A percentile compares a stretch with the other conserved stretches of the same genome.
These are phyloP conservation scores for Fallopia convolvulus DNA, from an alignment of 148 eudicot species.

Conservation along the genomic window DNA sequence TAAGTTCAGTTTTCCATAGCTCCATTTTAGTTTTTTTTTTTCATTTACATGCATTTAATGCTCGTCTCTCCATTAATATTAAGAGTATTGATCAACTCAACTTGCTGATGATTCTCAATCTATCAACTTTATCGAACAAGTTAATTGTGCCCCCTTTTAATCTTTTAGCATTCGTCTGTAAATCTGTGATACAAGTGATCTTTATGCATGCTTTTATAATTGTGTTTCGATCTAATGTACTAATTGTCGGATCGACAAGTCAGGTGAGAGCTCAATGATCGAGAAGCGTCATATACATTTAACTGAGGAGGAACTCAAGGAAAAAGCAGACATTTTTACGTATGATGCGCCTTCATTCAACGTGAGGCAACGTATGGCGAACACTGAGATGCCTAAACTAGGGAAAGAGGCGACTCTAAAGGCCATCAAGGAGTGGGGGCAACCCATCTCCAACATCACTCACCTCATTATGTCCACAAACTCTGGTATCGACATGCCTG, in stretches of 20 bases:
- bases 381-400: slow-evolving; percentile 29
- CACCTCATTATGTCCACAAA: slow-evolving; percentile 37
- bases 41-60: too few relatives aligned
- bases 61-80: too few relatives aligned
- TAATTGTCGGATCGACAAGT: neutral
- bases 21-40: too few relatives aligned
- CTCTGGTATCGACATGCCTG: slow-evolving; percentile 40
- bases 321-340: slow-evolving; percentile 21
- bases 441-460: slow-evolving; percentile 36
- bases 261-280: slow-evolving; percentile 39
- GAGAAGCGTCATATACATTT: slow-evolving; percentile 27
- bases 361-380: slow-evolving; percentile 32
- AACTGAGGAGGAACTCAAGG: slow-evolving; percentile 26
- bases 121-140: too few relatives aligned
- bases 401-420: slow-evolving; percentile 34
- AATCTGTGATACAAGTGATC: too few relatives aligned
- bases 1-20: too few relatives aligned
- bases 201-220: too few relatives aligned
- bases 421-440: slow-evolving; percentile 45
- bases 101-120: too few relatives aligned
- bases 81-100: too few relatives aligned
- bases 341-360: slow-evolving; percentile 24
- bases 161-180: too few relatives aligned
- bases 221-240: neutral
- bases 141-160: too few relatives aligned